Percentiles rank a stretch among this genome's conserved stretches.
Conservation (phyloP, 2,329 filamentous ascomycete species). For the Bipolaris cookei region DNA sequence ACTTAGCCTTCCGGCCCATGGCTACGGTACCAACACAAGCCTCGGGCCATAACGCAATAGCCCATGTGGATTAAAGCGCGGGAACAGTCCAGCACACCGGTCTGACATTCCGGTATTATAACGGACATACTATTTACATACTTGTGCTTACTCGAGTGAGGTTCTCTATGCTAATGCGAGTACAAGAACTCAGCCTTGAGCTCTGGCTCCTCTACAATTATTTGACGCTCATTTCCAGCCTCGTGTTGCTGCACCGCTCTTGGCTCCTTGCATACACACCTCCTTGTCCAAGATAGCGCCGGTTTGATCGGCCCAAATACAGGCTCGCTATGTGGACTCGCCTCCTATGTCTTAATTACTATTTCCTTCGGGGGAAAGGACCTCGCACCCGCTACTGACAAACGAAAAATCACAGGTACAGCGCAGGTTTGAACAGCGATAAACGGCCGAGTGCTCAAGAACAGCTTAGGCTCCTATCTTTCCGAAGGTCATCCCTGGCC, state of each 20-base stretch:
- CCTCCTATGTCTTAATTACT: background rate
- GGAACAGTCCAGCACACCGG: background rate
- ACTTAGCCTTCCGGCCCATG: background rate
- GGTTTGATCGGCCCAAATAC: background rate
- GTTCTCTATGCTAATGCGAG: background rate
- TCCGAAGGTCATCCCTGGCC: background rate
- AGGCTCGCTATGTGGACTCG: background rate
- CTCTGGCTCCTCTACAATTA: background rate
- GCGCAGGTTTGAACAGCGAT: background rate
- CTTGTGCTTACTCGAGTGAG: background rate
- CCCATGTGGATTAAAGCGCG: background rate
- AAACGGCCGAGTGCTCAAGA: slow-evolving; percentile 6
- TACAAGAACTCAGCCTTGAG: background rate
- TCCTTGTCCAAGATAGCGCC: background rate
- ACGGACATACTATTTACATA: background rate
- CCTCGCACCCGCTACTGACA: background rate
- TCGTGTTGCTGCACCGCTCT: background rate
- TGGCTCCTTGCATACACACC: background rate
- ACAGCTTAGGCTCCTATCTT: slow-evolving; percentile 4
- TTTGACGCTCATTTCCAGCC: slow-evolving; percentile 6
- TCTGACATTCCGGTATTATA: background rate
- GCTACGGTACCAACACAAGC: background rate
- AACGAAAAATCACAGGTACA: background rate
- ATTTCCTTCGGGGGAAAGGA: background rate
- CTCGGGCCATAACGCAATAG: background rate